phyloP scores from a whole-genome alignment of 371 early-diverging fungal species.

The Mortierella polycephala region DNA sequence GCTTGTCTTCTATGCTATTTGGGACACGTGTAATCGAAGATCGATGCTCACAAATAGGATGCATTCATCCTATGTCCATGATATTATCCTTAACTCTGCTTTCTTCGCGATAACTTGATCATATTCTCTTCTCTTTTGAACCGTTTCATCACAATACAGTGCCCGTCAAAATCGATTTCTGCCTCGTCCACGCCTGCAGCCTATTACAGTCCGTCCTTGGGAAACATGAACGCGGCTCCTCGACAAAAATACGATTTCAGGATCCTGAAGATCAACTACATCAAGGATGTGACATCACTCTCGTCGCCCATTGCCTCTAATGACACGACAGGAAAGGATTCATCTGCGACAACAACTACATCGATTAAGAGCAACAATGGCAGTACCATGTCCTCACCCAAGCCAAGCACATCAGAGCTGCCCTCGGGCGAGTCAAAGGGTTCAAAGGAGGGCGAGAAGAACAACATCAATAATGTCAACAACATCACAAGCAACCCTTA shows the following conservation, averaged over 20 bases:
- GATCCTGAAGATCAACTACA: slow-evolving; percentile 68
- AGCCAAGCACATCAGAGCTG: slow-evolving; percentile 4
- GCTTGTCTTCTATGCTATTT: slow-evolving; percentile 4
- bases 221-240: slow-evolving; percentile 22
- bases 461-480: slow-evolving; percentile 7
- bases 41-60: neutral
- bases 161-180: slow-evolving; percentile 33
- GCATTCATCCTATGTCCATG: too few relatives aligned
- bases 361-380: slow-evolving; percentile 7
- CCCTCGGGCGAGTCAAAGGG: slow-evolving; percentile 8
- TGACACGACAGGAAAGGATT: slow-evolving; percentile 1
- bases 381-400: slow-evolving; percentile 2
- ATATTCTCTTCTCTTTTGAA: slow-evolving; percentile 7
- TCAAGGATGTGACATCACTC: slow-evolving; percentile 64
- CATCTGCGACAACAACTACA: neutral
- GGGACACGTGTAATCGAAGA: neutral
- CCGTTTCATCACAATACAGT: slow-evolving; percentile 34
- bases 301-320: neutral
- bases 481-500: slow-evolving; percentile 28
- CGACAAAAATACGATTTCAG: slow-evolving; percentile 58
- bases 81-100: slow-evolving; percentile 54
- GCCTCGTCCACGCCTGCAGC: slow-evolving; percentile 23
- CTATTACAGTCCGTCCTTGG: slow-evolving; percentile 45
- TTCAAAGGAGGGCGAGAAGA: slow-evolving; percentile 6
- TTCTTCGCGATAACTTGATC: neutral